phyloP scores from a whole-genome alignment of 2,329 filamentous ascomycete species.

The Trichoderma aggressivum region DNA sequence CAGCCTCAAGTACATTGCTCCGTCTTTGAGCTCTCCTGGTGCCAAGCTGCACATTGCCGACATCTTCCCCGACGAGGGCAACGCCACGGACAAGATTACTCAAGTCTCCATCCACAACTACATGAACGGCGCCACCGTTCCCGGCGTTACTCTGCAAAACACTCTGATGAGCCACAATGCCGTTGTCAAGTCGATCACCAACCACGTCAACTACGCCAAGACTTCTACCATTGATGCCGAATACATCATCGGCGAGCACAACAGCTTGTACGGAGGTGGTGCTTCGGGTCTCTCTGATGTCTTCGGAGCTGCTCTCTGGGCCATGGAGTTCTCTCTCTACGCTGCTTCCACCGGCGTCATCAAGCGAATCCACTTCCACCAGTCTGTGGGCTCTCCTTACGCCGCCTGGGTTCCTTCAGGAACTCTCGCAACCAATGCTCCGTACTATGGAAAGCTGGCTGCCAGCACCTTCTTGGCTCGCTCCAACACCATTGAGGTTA shows the following conservation, averaged over 20 bases:
- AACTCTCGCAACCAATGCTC: slow-evolving; percentile 21
- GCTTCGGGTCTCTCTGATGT: slow-evolving; percentile 42
- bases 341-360: slow-evolving; percentile 34
- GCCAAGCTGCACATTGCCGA: slow-evolving; percentile 22
- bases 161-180: slow-evolving; percentile 37
- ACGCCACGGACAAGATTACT: slow-evolving; percentile 17
- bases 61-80: slow-evolving; percentile 32
- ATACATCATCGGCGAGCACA: slow-evolving; percentile 47
- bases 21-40: slow-evolving; percentile 23
- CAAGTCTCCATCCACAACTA: slow-evolving; percentile 30
- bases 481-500: slow-evolving; percentile 17
- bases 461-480: slow-evolving; percentile 23
- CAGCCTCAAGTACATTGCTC: slow-evolving; percentile 21
- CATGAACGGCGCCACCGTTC: slow-evolving; percentile 33
- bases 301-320: slow-evolving; percentile 49
- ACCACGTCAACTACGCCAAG: slow-evolving; percentile 23
- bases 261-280: slow-evolving; percentile 40
- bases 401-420: slow-evolving; percentile 23
- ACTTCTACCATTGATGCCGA: slow-evolving; percentile 31
- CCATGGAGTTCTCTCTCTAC: slow-evolving; percentile 42
- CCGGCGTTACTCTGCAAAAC: slow-evolving; percentile 38
- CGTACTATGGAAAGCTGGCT: slow-evolving; percentile 26
- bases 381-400: slow-evolving; percentile 24
- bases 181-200: slow-evolving; percentile 33
- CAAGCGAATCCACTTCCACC: slow-evolving; percentile 43